Evolutionary conservation across 148 eudicot genomes (phyloP).

Genomic region (Chenopodium formosanum): DNA sequence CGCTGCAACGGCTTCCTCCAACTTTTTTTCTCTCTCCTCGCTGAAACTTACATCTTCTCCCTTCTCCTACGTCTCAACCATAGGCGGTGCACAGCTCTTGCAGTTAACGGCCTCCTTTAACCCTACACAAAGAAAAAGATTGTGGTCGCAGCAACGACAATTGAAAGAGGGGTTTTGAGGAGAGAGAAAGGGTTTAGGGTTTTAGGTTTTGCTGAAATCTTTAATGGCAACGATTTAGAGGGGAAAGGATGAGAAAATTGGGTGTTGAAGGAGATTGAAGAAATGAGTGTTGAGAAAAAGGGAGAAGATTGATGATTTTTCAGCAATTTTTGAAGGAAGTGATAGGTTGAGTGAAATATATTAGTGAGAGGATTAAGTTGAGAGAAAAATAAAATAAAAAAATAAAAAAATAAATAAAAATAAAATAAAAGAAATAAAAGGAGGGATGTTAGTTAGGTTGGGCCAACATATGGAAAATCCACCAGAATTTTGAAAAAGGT

Average conservation of each 20-base stretch:
- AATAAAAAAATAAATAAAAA: too few species aligned
- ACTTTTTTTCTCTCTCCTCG: slow-evolving; percentile 39
- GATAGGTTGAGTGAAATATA: too few species aligned
- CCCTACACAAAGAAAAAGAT: slow-evolving; percentile 41
- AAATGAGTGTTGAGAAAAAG: slow-evolving; percentile 31
- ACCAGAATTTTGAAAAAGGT: too few species aligned
- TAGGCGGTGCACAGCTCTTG: slow-evolving; percentile 30
- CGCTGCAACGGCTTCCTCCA: slow-evolving; percentile 34
- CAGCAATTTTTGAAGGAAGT: too few species aligned
- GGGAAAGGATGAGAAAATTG: neutral
- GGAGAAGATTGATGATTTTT: neutral
- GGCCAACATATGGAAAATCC: too few species aligned
- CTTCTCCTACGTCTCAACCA: slow-evolving; percentile 3
- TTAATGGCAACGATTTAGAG: neutral
- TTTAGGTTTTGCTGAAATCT: slow-evolving; percentile 7
- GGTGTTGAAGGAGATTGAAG: slow-evolving; percentile 39
- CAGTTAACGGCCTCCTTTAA: slow-evolving; percentile 21
- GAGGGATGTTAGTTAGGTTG: too few species aligned
- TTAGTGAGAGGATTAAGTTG: too few species aligned
- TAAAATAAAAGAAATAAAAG: too few species aligned
- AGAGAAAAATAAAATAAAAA: too few species aligned
- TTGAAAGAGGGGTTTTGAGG: slow-evolving; percentile 45
- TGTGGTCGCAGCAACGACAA: slow-evolving; percentile 52
- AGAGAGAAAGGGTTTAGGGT: slow-evolving; percentile 28
- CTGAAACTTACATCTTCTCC: slow-evolving; percentile 18